Conservation (phyloP, 2,329 filamentous ascomycete species). For the Rosellinia necatrix region DNA sequence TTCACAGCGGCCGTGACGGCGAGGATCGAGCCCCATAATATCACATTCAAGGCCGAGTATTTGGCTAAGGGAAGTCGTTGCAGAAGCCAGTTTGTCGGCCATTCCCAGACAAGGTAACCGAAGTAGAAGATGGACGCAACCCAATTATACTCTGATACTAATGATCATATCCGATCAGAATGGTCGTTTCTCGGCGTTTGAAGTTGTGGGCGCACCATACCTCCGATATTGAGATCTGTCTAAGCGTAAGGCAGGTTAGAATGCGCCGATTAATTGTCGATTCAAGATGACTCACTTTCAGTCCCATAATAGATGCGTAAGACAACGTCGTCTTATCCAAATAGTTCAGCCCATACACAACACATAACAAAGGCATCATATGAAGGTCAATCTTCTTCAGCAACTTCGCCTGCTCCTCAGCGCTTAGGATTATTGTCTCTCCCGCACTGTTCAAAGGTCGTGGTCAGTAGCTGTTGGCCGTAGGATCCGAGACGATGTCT, state of each 20-base stretch:
- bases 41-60: constrained; percentile 67
- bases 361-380: constrained; percentile 57
- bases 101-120: constrained; percentile 62
- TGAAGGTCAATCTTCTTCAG: constrained; percentile 52
- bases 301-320: constrained; percentile 59
- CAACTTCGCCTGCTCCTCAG: constrained; percentile 47
- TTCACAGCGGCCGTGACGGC: constrained; percentile 42
- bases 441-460: constrained; percentile 31
- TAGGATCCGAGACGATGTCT: background rate
- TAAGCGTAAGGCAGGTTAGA: background rate
- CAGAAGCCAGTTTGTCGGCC: constrained; percentile 67
- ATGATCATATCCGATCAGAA: constrained; percentile 47
- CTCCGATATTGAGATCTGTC: constrained; percentile 32
- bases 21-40: constrained; percentile 60
- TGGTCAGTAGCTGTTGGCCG: background rate
- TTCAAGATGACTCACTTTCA: constrained; percentile 42
- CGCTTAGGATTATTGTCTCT: constrained; percentile 44
- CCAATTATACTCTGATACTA: constrained; percentile 44
- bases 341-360: constrained; percentile 63
- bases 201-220: constrained; percentile 27
- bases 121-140: constrained; percentile 57
- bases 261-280: background rate
- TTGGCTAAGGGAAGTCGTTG: constrained; percentile 69
- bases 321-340: constrained; percentile 52
- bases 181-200: background rate